Percentiles rank a stretch among this genome's conserved stretches.
Conservation (phyloP, 2,329 filamentous ascomycete genomes). For the Alternaria rosae region DNA sequence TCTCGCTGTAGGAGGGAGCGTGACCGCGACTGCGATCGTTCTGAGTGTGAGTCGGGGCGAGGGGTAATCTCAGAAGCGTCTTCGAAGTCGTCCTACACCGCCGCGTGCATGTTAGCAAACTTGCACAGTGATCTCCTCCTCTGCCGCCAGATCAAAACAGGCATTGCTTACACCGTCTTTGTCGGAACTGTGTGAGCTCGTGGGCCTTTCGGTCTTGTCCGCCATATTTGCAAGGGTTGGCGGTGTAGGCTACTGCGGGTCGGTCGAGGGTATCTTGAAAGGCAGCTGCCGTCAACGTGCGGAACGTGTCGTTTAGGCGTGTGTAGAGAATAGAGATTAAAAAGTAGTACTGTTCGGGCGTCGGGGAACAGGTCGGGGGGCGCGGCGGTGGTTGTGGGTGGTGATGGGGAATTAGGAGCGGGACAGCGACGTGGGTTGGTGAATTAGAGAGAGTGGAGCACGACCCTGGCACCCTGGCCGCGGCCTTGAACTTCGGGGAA, state of each 20-base stretch:
- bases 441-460: conserved; percentile 22
- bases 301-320: background rate
- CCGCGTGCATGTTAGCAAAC: conserved; percentile 20
- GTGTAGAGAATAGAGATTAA: conserved; percentile 15
- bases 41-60: conserved; percentile 52
- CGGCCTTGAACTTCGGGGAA: conserved; percentile 13
- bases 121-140: background rate
- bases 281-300: conserved; percentile 26
- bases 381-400: conserved; percentile 5
- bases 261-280: conserved; percentile 17
- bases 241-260: conserved; percentile 17
- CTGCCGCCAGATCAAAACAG: background rate
- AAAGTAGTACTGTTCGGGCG: conserved; percentile 4
- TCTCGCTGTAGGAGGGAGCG: conserved; percentile 63
- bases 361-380: background rate
- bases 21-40: conserved; percentile 38
- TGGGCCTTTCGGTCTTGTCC: conserved; percentile 33
- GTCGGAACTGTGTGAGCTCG: conserved; percentile 45
- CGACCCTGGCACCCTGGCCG: conserved; percentile 16
- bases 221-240: conserved; percentile 28
- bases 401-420: conserved; percentile 18
- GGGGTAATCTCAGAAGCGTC: conserved; percentile 72
- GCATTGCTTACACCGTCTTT: conserved; percentile 35
- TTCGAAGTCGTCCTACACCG: conserved; percentile 76
- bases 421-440: conserved; percentile 17